Conservation (phyloP, 1,284 basidiomycete genomes). For the Ganoderma resinaceum region DNA sequence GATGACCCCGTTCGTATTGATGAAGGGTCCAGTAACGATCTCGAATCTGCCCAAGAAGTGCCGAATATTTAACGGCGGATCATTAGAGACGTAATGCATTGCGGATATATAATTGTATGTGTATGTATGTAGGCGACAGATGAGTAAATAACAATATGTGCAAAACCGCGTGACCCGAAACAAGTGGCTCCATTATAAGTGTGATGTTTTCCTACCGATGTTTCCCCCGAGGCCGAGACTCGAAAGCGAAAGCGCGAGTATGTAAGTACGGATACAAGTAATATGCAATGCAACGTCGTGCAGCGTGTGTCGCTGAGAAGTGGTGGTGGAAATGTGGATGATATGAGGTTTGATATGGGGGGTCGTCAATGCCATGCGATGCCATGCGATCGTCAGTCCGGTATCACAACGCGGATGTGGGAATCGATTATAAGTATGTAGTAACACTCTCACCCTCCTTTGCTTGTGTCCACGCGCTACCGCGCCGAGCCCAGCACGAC, state of each 20-base stretch:
- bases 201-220: not conserved
- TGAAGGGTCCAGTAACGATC: too few species aligned
- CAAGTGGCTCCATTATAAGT: not conserved
- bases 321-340: not conserved
- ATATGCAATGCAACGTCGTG: slow-evolving; percentile 1
- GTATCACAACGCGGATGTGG: not conserved
- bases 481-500: not conserved
- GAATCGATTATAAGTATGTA: not conserved
- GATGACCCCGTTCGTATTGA: too few species aligned
- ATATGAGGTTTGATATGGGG: not conserved
- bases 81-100: not conserved
- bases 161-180: not conserved
- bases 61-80: not conserved
- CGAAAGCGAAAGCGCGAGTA: not conserved
- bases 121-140: not conserved
- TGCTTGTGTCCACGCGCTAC: not conserved
- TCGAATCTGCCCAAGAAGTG: not conserved
- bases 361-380: slow-evolving; percentile 4
- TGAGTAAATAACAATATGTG: slow-evolving; percentile 5
- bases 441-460: not conserved
- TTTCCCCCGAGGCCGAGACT: not conserved
- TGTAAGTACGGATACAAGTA: not conserved
- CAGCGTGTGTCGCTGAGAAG: not conserved
- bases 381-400: slow-evolving; percentile 1
- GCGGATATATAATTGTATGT: not conserved